These are phyloP conservation scores for Vitis rupestris DNA, from an alignment of 164 flowering plant species.

Conservation along the genomic window DNA sequence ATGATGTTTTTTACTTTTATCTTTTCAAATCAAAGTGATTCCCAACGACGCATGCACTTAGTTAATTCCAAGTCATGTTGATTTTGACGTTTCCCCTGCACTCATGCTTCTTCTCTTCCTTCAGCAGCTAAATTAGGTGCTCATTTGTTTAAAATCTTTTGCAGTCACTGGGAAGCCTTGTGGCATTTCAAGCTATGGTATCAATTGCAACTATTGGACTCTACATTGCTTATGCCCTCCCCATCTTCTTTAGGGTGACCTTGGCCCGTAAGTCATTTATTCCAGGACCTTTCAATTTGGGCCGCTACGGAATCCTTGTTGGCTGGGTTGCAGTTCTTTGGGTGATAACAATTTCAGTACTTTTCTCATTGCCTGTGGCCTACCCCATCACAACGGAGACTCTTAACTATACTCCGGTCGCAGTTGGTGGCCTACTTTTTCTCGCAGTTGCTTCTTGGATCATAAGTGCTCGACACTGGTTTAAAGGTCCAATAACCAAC, in stretches of 20 bases:
- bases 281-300: conserved; percentile 89
- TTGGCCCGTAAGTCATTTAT: conserved; percentile 69
- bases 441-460: conserved; percentile 60
- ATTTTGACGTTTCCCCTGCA: not conserved
- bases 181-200: conserved; percentile 87
- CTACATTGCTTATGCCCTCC: conserved; percentile 91
- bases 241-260: conserved; percentile 86
- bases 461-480: conserved; percentile 73
- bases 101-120: not conserved
- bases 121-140: not conserved
- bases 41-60: not conserved
- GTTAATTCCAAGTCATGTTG: not conserved
- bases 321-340: conserved; percentile 93
- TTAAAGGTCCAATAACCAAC: conserved; percentile 74
- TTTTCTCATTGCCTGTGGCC: conserved; percentile 87
- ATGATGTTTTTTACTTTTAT: not conserved
- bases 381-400: conserved; percentile 73
- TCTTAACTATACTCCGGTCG: conserved; percentile 92
- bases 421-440: conserved; percentile 71
- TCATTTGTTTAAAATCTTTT: conserved; percentile 8
- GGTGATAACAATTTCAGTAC: conserved; percentile 78
- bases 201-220: conserved; percentile 94
- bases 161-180: conserved; percentile 92
- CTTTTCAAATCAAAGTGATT: no score
- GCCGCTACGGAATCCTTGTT: conserved; percentile 63